Evolutionary conservation across 2,329 filamentous ascomycete genomes (phyloP), one percentile per base, ranked within the genome.

Genomic region (Domatiomyces globalis): DNA sequence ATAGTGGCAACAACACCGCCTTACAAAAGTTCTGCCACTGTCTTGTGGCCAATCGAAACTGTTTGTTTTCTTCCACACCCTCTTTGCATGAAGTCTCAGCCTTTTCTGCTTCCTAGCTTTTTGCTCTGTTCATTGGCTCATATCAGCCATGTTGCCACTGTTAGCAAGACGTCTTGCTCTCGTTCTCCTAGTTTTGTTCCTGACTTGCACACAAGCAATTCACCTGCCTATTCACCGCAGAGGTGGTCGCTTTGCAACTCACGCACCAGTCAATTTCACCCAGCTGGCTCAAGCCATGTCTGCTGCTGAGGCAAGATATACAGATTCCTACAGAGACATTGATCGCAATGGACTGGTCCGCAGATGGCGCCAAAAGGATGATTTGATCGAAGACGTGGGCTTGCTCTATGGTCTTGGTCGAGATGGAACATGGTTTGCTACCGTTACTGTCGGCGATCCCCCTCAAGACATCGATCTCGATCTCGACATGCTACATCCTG

Each of bases 401-500:
- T 49, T 61, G 9, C 55, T 61, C 50, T 55, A 56, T 18, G 54
- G 55, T 10, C 48, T 56, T 9, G 59, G 58, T 8, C 22, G 39
- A 25, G 49, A 54, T 45, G 62, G 61, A 4, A 53, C 39, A 25
- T 63, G 63, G 63, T 62, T 60, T 42, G 58, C 62, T 2, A 52
- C 53, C 17, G 20, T 64, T 18, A 44, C 56, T 4, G 56, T 65
- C 27, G 63, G 62, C 45, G 48, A 57, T 6, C 59, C 61, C 27
- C 54, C 54, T 20, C 60, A 63, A 51, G 49, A 49, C 20, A 52
- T 65, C 19, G 57, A 64, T 45, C 50, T 63, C 45, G 61, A 64
- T 43, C 46, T 65, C 45, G 61, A 63, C 51, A 65, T 65, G 63
- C 51, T 65, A 43, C 56, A 55, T 6, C 58, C 59, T 1, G 63